These are phyloP conservation scores for Vinca major DNA, from an alignment of 305 asterid species.

Conservation along the genomic window DNA sequence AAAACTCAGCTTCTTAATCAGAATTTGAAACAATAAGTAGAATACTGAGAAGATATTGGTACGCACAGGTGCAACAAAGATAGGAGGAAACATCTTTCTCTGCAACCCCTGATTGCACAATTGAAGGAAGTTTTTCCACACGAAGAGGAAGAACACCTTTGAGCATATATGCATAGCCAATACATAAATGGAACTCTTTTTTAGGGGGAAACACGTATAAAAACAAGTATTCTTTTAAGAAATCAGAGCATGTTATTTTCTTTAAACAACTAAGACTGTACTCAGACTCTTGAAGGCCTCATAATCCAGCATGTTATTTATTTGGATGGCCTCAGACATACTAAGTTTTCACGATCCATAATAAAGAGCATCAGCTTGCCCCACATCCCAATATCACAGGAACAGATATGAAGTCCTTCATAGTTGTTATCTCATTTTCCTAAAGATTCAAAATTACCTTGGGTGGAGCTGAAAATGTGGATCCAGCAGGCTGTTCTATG, in stretches of 20 bases:
- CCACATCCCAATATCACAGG: neutral
- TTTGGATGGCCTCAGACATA: neutral
- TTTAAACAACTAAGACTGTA: neutral
- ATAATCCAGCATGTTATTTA: neutral
- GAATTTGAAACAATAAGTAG: neutral
- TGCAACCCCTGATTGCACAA: neutral
- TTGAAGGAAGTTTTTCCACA: neutral
- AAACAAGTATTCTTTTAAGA: neutral
- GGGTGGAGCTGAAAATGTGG: constrained; percentile 33
- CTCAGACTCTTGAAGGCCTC: neutral
- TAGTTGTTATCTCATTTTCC: neutral
- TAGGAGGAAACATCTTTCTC: neutral
- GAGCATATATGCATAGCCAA: neutral
- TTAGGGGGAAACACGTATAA: neutral
- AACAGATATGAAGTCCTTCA: neutral
- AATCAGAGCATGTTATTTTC: neutral
- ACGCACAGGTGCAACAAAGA: neutral
- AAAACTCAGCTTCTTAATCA: neutral
- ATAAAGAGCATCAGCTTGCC: neutral
- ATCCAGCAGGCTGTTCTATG: constrained; percentile 27
- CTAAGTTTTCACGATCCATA: neutral
- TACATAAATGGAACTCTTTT: neutral
- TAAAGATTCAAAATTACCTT: constrained; percentile 29
- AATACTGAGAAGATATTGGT: neutral
- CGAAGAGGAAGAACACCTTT: neutral